These are phyloP conservation scores for Brassica juncea DNA, from an alignment of 345 rosid genomes.

Conservation along the genomic window DNA sequence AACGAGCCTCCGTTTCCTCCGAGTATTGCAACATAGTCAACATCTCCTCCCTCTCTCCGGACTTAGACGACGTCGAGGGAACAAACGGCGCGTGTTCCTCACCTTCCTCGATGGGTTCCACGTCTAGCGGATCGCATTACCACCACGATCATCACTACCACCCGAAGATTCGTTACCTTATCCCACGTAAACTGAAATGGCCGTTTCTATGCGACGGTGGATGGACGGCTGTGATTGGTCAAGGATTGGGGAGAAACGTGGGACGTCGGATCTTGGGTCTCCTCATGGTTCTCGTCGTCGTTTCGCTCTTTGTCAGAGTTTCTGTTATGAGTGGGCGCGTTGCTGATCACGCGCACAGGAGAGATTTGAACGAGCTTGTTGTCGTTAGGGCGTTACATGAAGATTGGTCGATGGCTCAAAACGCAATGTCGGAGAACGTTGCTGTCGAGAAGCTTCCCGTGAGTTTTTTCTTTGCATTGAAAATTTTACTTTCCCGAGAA, in stretches of 20 bases:
- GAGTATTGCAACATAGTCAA: constrained; percentile 35
- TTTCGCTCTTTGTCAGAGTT: constrained; percentile 59
- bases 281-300: constrained; percentile 59
- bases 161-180: constrained; percentile 44
- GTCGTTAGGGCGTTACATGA: constrained; percentile 53
- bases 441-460: constrained; percentile 57
- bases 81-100: constrained; percentile 36
- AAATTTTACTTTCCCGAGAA: constrained; percentile 32
- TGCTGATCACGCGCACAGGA: constrained; percentile 35
- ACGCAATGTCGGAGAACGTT: constrained; percentile 46
- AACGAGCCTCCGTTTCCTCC: constrained; percentile 40
- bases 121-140: constrained; percentile 39
- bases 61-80: constrained; percentile 30
- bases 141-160: constrained; percentile 44
- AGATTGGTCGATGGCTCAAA: constrained; percentile 70
- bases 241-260: constrained; percentile 49
- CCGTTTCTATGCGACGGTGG: constrained; percentile 45
- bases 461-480: constrained; percentile 15
- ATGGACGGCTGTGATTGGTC: constrained; percentile 44
- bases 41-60: constrained; percentile 31
- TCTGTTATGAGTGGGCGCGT: constrained; percentile 50
- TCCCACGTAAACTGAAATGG: constrained; percentile 43
- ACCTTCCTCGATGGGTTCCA: constrained; percentile 32
- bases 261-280: constrained; percentile 55
- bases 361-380: constrained; percentile 45